These are phyloP conservation scores for Pogostemon cablin DNA, from an alignment of 257 asterid genomes.

Conservation along the genomic window DNA sequence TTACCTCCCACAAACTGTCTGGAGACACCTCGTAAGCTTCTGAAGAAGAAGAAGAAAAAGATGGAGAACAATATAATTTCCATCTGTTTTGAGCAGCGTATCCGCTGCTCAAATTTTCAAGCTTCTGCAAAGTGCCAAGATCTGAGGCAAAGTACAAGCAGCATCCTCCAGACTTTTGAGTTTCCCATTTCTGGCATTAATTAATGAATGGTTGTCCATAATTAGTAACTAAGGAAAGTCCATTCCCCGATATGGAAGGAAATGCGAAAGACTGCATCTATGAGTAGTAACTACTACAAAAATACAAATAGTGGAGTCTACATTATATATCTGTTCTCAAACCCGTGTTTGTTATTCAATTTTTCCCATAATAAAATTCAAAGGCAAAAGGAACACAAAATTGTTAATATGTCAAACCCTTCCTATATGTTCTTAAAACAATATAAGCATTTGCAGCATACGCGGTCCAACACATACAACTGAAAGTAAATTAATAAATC, in stretches of 20 bases:
- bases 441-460: conserved; percentile 8
- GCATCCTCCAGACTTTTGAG: conserved; percentile 48
- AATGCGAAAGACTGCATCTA: not conserved
- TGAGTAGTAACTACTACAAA: not conserved
- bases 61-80: conserved; percentile 57
- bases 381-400: conserved; percentile 1
- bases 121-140: conserved; percentile 35
- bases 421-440: not conserved
- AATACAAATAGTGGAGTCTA: not conserved
- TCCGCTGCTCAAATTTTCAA: conserved; percentile 36
- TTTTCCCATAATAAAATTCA: conserved; percentile 5
- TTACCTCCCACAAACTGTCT: conserved; percentile 93
- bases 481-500: conserved; percentile 18
- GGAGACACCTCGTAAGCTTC: conserved; percentile 59
- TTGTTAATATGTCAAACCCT: not conserved
- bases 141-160: conserved; percentile 42
- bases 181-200: conserved; percentile 60
- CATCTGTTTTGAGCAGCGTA: conserved; percentile 46
- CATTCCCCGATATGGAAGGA: conserved; percentile 1
- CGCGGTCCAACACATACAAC: not conserved
- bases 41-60: conserved; percentile 34
- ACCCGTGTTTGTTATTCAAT: conserved; percentile 2
- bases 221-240: conserved; percentile 18
- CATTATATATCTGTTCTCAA: not conserved
- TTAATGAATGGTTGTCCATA: conserved; percentile 18